phyloP scores from a whole-genome alignment of 768 basidiomycete genomes.

The Hygrophorus pudorinus region DNA sequence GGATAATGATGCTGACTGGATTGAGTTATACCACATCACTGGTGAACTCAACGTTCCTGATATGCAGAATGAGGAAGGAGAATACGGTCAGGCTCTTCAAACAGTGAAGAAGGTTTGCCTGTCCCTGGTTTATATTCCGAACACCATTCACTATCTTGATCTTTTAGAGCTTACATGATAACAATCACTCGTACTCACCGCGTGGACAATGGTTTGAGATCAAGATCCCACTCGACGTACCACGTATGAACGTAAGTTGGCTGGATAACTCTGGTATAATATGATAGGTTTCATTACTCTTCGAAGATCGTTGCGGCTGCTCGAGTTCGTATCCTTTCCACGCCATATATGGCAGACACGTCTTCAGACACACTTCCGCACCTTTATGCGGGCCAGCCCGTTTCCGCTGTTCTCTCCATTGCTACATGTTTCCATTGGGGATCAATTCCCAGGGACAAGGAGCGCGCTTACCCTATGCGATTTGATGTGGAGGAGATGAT shows the following conservation, averaged over 20 bases:
- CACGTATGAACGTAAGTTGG: constrained; percentile 60
- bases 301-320: constrained; percentile 61
- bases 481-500: constrained; percentile 79
- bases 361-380: constrained; percentile 22
- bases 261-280: constrained; percentile 6
- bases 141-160: not conserved
- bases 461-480: constrained; percentile 44
- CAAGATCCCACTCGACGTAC: constrained; percentile 79
- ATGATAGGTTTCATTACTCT: constrained; percentile 6
- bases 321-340: constrained; percentile 36
- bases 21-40: constrained; percentile 58
- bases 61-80: constrained; percentile 20
- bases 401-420: constrained; percentile 58
- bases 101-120: constrained; percentile 22
- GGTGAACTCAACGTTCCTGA: constrained; percentile 57
- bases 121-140: not conserved
- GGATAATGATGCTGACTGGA: constrained; percentile 56
- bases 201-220: constrained; percentile 61
- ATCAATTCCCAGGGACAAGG: constrained; percentile 28
- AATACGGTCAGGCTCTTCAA: constrained; percentile 20
- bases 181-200: constrained; percentile 29
- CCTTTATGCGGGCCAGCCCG: constrained; percentile 81
- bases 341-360: constrained; percentile 28
- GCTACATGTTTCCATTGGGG: constrained; percentile 76
- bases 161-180: constrained; percentile 30